Evolutionary conservation across 306 rosid species (phyloP).

Genomic region (Lagenaria siceraria): DNA sequence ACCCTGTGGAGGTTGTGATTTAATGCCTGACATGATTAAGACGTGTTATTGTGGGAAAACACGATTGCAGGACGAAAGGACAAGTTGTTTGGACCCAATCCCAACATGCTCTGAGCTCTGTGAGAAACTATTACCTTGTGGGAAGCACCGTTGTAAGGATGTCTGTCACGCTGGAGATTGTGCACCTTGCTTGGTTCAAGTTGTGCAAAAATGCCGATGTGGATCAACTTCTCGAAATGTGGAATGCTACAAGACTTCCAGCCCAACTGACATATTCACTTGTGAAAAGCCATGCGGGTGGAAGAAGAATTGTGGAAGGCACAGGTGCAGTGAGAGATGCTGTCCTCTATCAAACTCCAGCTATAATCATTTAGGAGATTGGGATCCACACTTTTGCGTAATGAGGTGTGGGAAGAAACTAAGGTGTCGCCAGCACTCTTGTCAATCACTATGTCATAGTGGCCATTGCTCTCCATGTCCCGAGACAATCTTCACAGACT

Average conservation of each 20-base stretch:
- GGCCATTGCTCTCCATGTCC: slow-evolving; percentile 95
- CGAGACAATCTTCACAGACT: slow-evolving; percentile 77
- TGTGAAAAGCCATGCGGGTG: slow-evolving; percentile 80
- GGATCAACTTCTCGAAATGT: slow-evolving; percentile 52
- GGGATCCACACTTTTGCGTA: slow-evolving; percentile 89
- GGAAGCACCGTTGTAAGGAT: slow-evolving; percentile 50
- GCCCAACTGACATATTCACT: slow-evolving; percentile 36
- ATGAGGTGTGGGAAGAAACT: slow-evolving; percentile 75
- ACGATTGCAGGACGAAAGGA: slow-evolving; percentile 47
- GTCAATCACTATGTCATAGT: slow-evolving; percentile 76
- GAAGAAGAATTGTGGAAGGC: slow-evolving; percentile 93
- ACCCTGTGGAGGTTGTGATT: slow-evolving; percentile 48
- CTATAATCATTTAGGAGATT: slow-evolving; percentile 25
- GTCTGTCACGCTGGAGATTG: slow-evolving; percentile 71
- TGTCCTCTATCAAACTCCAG: slow-evolving; percentile 57
- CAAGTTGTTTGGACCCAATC: slow-evolving; percentile 70
- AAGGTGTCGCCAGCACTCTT: slow-evolving; percentile 85
- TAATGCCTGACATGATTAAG: slow-evolving; percentile 50
- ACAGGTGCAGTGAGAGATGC: slow-evolving; percentile 76
- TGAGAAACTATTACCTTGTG: slow-evolving; percentile 48
- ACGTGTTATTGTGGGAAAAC: slow-evolving; percentile 85
- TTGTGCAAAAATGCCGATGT: slow-evolving; percentile 75
- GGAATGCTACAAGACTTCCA: slow-evolving; percentile 55
- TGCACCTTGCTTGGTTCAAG: slow-evolving; percentile 56
- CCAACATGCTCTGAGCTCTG: slow-evolving; percentile 71